phyloP scores from a whole-genome alignment of 768 basidiomycete genomes.

The Boletus vermiculosoides region DNA sequence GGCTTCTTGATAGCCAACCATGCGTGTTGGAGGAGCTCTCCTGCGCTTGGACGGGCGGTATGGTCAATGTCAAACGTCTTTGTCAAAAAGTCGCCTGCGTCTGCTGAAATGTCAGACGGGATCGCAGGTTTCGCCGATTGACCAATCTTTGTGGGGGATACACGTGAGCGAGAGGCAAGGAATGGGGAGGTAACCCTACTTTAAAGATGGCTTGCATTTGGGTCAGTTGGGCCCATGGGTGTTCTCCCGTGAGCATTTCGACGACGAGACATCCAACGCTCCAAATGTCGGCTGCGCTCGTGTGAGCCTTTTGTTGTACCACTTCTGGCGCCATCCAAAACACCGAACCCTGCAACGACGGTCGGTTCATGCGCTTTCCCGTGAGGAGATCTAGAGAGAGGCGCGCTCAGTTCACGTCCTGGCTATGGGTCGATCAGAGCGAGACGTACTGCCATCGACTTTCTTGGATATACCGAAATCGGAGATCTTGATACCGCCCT shows the following conservation, averaged over 20 bases:
- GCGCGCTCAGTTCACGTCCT: not conserved
- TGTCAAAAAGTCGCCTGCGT: constrained; percentile 84
- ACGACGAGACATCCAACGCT: constrained; percentile 93
- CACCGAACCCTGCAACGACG: constrained; percentile 94
- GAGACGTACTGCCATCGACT: constrained; percentile 85
- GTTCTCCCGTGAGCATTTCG: constrained; percentile 95
- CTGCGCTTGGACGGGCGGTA: constrained; percentile 74
- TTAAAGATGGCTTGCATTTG: constrained; percentile 99
- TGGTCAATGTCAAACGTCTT: constrained; percentile 87
- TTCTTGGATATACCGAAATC: constrained; percentile 98
- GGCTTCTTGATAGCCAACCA: constrained; percentile 57
- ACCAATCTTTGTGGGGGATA: constrained; percentile 64
- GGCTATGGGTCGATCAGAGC: not conserved
- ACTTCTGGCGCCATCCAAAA: constrained; percentile 99
- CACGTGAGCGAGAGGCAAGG: not conserved
- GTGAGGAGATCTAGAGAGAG: constrained; percentile 39
- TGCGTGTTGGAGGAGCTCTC: constrained; percentile 67
- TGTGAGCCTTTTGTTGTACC: constrained; percentile 92
- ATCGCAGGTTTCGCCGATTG: constrained; percentile 84
- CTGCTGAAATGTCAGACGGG: constrained; percentile 87
- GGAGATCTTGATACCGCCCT: constrained; percentile 95
- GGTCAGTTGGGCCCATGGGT: constrained; percentile 92
- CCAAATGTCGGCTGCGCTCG: constrained; percentile 94
- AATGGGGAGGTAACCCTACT: constrained; percentile 38
- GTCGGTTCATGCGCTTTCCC: constrained; percentile 77